These are phyloP conservation scores for Bondarzewia mesenterica DNA, from an alignment of 1,284 basidiomycete genomes.

Conservation along the genomic window DNA sequence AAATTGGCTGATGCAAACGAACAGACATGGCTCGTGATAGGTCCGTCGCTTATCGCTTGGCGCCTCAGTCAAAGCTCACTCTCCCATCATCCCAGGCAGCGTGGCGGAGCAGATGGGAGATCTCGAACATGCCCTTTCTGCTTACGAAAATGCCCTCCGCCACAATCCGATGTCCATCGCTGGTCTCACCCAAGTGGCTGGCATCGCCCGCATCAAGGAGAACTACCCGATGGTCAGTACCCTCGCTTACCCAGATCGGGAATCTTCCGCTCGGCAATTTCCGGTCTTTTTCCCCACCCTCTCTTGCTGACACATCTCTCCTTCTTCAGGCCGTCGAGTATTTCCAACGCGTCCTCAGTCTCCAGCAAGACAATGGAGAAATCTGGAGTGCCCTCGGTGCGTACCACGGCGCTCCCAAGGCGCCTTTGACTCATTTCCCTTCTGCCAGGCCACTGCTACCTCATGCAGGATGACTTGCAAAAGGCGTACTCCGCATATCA, in stretches of 20 bases:
- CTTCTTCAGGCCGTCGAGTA: constrained; percentile 78
- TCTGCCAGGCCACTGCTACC: constrained; percentile 81
- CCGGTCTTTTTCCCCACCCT: background rate
- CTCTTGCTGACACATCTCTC: constrained; percentile 8
- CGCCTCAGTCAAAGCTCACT: constrained; percentile 12
- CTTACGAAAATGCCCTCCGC: constrained; percentile 88
- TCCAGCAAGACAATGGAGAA: constrained; percentile 90
- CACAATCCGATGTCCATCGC: constrained; percentile 86
- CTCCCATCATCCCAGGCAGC: constrained; percentile 46
- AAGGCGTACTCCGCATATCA: constrained; percentile 99
- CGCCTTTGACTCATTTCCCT: constrained; percentile 13
- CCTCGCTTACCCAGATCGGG: constrained; percentile 19
- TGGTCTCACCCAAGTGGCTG: constrained; percentile 86
- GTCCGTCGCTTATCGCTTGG: constrained; percentile 32
- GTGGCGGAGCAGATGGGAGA: constrained; percentile 90
- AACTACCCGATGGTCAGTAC: constrained; percentile 72
- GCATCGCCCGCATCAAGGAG: constrained; percentile 83
- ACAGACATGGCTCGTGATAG: constrained; percentile 89
- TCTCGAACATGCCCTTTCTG: constrained; percentile 79
- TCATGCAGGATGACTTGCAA: constrained; percentile 99
- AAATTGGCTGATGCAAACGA: constrained; percentile 82
- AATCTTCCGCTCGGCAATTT: background rate
- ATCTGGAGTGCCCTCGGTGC: constrained; percentile 89
- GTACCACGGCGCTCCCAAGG: constrained; percentile 17
- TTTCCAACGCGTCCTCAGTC: constrained; percentile 83